Evolutionary conservation across 768 basidiomycete genomes (phyloP).

Genomic region (Hypholoma fasciculare): DNA sequence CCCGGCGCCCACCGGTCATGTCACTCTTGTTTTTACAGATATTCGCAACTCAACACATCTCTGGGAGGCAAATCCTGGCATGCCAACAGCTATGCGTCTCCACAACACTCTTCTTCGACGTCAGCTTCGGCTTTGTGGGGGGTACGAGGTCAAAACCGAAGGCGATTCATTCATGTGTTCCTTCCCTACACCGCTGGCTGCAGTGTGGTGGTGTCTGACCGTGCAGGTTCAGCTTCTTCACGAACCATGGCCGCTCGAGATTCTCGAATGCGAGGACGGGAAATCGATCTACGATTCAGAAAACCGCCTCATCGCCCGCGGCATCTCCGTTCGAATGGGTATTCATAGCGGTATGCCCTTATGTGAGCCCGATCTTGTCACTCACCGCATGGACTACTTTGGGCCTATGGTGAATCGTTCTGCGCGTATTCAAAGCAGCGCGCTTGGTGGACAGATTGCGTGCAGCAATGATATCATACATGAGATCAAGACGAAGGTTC

Average conservation of each 20-base stretch:
- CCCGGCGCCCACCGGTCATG: slow-evolving; percentile 78
- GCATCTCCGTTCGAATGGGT: slow-evolving; percentile 95
- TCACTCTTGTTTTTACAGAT: slow-evolving; percentile 97
- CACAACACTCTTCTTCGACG: slow-evolving; percentile 89
- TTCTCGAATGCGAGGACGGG: slow-evolving; percentile 91
- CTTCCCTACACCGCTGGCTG: slow-evolving; percentile 86
- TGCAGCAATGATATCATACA: slow-evolving; percentile 85
- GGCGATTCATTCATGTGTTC: slow-evolving; percentile 99
- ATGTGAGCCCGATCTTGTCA: slow-evolving; percentile 90
- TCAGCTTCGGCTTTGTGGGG: slow-evolving; percentile 85
- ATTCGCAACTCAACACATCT: slow-evolving; percentile 95
- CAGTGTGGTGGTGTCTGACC: slow-evolving; percentile 86
- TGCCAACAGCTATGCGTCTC: slow-evolving; percentile 89
- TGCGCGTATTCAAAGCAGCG: slow-evolving; percentile 78
- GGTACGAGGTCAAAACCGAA: slow-evolving; percentile 99
- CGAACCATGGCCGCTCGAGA: slow-evolving; percentile 89
- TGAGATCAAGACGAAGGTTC: slow-evolving; percentile 70
- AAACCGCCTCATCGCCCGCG: slow-evolving; percentile 75
- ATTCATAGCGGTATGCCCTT: slow-evolving; percentile 91
- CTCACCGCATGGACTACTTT: slow-evolving; percentile 96
- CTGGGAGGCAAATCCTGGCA: slow-evolving; percentile 95
- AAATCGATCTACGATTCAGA: slow-evolving; percentile 69
- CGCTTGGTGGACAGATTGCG: slow-evolving; percentile 93
- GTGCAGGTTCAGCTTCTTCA: slow-evolving; percentile 83
- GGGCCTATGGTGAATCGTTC: slow-evolving; percentile 96